Conservation (phyloP, 2,329 filamentous ascomycete species). For the Monosporascus sp. region DNA sequence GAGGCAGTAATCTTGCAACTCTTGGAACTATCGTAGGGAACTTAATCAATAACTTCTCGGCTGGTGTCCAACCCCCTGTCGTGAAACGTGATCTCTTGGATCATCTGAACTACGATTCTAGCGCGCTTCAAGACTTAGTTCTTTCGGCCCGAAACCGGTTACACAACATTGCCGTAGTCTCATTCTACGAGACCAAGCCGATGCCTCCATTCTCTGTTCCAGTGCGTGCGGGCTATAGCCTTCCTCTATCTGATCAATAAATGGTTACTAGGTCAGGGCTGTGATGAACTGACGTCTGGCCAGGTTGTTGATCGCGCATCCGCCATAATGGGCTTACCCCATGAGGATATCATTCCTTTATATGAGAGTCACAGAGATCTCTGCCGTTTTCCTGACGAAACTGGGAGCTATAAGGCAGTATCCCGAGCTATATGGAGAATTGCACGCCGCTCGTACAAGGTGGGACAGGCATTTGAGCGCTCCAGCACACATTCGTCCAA, state of each 20-base stretch:
- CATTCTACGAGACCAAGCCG: conserved; percentile 14
- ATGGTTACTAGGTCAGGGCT: background rate
- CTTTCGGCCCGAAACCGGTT: conserved; percentile 11
- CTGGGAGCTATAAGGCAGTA: conserved; percentile 13
- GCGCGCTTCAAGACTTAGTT: conserved; percentile 12
- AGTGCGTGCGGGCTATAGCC: conserved; percentile 3
- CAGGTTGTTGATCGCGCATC: conserved; percentile 10
- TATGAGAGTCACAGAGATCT: conserved; percentile 21
- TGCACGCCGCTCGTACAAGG: conserved; percentile 1
- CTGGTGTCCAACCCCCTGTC: background rate
- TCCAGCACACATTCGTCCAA: background rate
- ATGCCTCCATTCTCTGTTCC: conserved; percentile 6
- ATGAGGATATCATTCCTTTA: conserved; percentile 15
- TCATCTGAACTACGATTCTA: conserved; percentile 9
- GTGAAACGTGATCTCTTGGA: conserved; percentile 19
- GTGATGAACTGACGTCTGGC: background rate
- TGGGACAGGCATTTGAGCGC: background rate
- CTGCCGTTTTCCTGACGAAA: conserved; percentile 17
- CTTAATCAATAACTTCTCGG: background rate
- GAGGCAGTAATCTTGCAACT: conserved; percentile 19
- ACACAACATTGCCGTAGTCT: conserved; percentile 10
- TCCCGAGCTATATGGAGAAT: conserved; percentile 13
- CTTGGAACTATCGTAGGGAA: conserved; percentile 11
- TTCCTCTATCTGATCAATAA: background rate
- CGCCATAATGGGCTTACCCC: conserved; percentile 13